Evolutionary conservation across 352 stramenopile species (phyloP), one percentile per base, ranked within the genome.

Genomic region (Saprolegnia diclina): DNA sequence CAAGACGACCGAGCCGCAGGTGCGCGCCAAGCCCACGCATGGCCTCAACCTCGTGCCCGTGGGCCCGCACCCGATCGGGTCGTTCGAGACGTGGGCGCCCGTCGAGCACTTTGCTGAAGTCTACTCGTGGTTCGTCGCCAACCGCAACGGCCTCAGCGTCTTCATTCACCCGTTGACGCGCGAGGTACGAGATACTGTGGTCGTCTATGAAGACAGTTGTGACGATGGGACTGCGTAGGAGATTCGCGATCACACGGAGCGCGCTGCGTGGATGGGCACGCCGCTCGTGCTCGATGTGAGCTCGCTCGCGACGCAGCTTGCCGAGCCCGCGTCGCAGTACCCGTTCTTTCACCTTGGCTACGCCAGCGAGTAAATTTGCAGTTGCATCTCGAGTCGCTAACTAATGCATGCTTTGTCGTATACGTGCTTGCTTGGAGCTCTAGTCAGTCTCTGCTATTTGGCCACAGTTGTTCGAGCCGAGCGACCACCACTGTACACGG

Each of bases 51-150:
- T 77, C 50, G 72, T 62, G 32, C 77, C 82, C 3, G 77, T 89
- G 38, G 82, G 81, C 0, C 84, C 82, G 22, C 82, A 92, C 44
- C 75, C 79, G 37, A 85, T 78, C 56, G 79, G 82, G 45, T 86
- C 76, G 61, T 90, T 89, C 65, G 84, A 91, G 72, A 79, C 79
- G 26, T 91, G 84, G 84, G 80, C 77, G 24, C 84, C 84, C 0
- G 72, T 70, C 54, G 82, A 92, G 64, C 83, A 81, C 19, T 78
- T 90, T 38, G 77, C 79, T 14, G 72, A 71, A 16, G 78, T 80
- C 48, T 73, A 85, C 11, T 83, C 78, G n/a, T 90, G 78, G 75
- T 88, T 92, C 73, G 87, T 81, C 63, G 63, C 84, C 11, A 64
- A 90, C 63, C 82, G 82, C 21, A 79, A 79, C 21, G 79, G 74